Evolutionary conservation across 2,329 filamentous ascomycete species (phyloP).

Genomic region (Trichoderma pleuroti): DNA sequence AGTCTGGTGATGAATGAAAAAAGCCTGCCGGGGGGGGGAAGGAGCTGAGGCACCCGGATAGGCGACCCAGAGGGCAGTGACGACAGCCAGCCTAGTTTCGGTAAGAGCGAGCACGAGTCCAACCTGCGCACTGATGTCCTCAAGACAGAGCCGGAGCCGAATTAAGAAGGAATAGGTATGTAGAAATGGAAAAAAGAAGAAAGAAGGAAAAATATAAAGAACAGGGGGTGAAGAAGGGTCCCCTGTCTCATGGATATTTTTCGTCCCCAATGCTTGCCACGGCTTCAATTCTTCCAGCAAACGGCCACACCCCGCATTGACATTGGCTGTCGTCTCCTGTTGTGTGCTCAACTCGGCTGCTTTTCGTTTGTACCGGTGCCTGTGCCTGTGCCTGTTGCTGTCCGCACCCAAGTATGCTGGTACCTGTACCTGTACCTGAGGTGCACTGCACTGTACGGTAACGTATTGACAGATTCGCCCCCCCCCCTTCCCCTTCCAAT

Average conservation of each 20-base stretch:
- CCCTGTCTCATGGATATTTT: not conserved
- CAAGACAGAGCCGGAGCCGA: not conserved
- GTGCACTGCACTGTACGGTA: not conserved
- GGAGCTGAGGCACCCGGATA: conserved; percentile 3
- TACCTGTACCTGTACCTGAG: not conserved
- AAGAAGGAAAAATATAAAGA: not conserved
- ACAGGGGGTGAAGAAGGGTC: not conserved
- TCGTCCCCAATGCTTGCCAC: not conserved
- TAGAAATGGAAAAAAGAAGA: not conserved
- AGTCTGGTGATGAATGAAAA: not conserved
- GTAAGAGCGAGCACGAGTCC: conserved; percentile 1
- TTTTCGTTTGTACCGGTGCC: not conserved
- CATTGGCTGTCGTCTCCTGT: not conserved
- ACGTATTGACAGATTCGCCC: too few relatives aligned
- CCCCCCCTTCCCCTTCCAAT: not conserved
- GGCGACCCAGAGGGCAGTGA: not conserved
- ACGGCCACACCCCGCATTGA: not conserved
- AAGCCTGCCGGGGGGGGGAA: not conserved
- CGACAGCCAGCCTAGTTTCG: not conserved
- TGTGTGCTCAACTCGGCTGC: not conserved
- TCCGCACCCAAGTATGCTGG: not conserved
- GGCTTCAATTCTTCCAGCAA: not conserved
- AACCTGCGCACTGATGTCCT: not conserved
- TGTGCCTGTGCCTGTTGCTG: not conserved
- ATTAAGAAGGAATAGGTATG: not conserved